These are phyloP conservation scores for Botryobasidium botryosum DNA, from an alignment of 768 basidiomycete genomes.

Conservation along the genomic window DNA sequence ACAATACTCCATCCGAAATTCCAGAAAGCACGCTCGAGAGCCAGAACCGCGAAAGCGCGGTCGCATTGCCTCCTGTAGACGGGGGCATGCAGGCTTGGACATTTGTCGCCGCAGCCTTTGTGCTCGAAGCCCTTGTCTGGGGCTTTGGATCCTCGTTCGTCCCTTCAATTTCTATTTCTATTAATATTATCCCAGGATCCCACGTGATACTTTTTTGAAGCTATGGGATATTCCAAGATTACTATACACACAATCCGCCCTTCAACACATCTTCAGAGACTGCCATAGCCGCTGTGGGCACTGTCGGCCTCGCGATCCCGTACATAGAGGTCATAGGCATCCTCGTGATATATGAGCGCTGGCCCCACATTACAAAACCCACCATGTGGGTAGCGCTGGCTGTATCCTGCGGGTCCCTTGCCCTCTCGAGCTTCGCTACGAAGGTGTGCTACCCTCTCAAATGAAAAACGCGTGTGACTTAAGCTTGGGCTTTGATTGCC, in stretches of 20 bases:
- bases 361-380: background rate
- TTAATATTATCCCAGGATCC: background rate
- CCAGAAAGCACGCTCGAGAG: no score
- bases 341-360: background rate
- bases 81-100: constrained; percentile 1
- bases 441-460: background rate
- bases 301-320: constrained; percentile 2
- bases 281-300: constrained; percentile 1
- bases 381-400: background rate
- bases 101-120: background rate
- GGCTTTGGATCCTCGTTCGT: background rate
- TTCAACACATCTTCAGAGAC: background rate
- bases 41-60: background rate
- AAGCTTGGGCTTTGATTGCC: background rate
- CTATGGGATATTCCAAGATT: constrained; percentile 2
- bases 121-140: background rate
- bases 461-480: background rate
- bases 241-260: background rate
- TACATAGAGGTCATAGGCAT: background rate
- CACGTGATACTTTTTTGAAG: background rate
- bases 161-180: background rate
- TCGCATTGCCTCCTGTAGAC: constrained; percentile 1
- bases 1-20: no score
- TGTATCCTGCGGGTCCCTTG: background rate
- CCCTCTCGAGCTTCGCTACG: constrained; percentile 5